Conservation (phyloP, 257 asterid species). For the Perilla frutescens region DNA sequence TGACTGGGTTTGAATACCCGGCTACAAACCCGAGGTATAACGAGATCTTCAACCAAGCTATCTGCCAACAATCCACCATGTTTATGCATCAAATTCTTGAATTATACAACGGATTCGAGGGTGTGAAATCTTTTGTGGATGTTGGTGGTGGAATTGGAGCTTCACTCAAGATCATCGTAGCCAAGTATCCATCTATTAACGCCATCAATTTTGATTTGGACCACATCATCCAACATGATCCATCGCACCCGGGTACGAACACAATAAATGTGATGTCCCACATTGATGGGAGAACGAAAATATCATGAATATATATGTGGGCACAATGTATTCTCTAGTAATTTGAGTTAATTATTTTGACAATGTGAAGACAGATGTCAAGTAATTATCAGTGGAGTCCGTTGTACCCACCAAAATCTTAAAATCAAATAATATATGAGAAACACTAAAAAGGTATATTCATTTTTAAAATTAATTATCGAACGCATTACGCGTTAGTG, state of each 20-base stretch:
- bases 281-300: too few relatives aligned
- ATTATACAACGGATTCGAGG: constrained; percentile 47
- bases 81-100: constrained; percentile 41
- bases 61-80: constrained; percentile 42
- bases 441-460: too few relatives aligned
- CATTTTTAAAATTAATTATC: too few relatives aligned
- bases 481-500: too few relatives aligned
- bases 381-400: too few relatives aligned
- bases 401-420: too few relatives aligned
- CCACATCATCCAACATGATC: constrained; percentile 57
- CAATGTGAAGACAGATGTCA: too few relatives aligned
- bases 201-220: constrained; percentile 58
- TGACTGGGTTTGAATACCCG: constrained; percentile 44
- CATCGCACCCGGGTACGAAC: constrained; percentile 41
- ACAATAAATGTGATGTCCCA: too few relatives aligned
- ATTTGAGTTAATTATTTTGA: too few relatives aligned
- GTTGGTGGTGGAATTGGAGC: constrained; percentile 65
- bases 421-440: too few relatives aligned
- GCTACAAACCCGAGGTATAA: constrained; percentile 33
- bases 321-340: too few relatives aligned
- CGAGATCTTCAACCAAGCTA: constrained; percentile 41
- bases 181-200: constrained; percentile 44
- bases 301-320: too few relatives aligned
- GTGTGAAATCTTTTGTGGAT: constrained; percentile 46
- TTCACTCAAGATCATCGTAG: constrained; percentile 36